Percentiles rank a stretch among this genome's conserved stretches.
Conservation (phyloP, 1,284 basidiomycete genomes). For the Cryptococcus neoformans region DNA sequence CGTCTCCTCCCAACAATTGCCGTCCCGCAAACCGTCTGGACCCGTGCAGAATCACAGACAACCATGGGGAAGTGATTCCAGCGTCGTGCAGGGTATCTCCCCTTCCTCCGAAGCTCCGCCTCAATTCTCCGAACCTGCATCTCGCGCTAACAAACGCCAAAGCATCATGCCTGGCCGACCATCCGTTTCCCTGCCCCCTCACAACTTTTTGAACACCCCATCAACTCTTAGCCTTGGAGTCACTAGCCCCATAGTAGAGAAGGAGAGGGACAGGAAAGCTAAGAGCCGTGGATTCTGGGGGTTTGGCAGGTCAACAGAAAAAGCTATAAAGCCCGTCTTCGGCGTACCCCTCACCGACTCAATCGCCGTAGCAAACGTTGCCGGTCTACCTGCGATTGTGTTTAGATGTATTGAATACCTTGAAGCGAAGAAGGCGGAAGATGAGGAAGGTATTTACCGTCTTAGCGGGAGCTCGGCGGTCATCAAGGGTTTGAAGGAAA, state of each 20-base stretch:
- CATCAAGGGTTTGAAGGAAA: conserved; percentile 88
- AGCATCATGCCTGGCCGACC: conserved; percentile 40
- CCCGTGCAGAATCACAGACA: too few relatives aligned
- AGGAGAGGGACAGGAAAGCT: conserved; percentile 77
- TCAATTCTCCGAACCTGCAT: conserved; percentile 15
- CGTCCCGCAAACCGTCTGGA: background rate
- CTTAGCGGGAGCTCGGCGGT: conserved; percentile 89
- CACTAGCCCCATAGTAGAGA: conserved; percentile 24
- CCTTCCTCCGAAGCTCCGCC: background rate
- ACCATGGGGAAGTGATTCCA: too few relatives aligned
- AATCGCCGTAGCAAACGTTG: conserved; percentile 81
- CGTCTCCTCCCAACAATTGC: background rate
- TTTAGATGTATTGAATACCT: conserved; percentile 91
- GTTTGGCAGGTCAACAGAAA: conserved; percentile 55
- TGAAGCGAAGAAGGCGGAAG: conserved; percentile 84
- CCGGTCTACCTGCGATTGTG: conserved; percentile 87
- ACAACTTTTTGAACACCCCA: conserved; percentile 36
- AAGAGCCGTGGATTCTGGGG: conserved; percentile 85
- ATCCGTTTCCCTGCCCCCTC: conserved; percentile 28
- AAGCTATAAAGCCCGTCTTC: conserved; percentile 73
- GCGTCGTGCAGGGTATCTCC: too few relatives aligned
- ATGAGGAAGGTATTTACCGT: conserved; percentile 97
- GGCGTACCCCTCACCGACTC: conserved; percentile 84
- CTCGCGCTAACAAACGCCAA: conserved; percentile 35
- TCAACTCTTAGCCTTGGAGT: conserved; percentile 34